Base-by-base conservation (phyloP, 164 flowering plant genomes). In the Vitis cinerea region DNA sequence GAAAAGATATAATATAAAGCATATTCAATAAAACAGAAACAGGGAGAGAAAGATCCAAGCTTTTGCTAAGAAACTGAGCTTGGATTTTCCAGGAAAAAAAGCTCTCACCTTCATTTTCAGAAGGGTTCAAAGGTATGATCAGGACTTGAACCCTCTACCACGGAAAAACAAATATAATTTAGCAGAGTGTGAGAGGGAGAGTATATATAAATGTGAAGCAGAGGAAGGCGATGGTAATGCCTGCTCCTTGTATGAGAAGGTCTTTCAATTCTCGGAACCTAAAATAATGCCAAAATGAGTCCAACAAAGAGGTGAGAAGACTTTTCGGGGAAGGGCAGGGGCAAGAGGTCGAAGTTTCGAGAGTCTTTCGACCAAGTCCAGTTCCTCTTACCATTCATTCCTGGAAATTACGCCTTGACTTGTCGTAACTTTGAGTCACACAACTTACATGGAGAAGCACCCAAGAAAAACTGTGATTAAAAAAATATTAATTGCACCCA, bases 71-170 rank as follows among this genome's bases (percentile, higher is more conserved):
- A 61, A 56, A 69, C 52, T 23, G 37, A 50, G 3, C 13, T 50
- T 66, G 19, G 71, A 11, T 61, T 69, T 48, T n/a, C 23, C 47
- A 19, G 52, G 9, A 60, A 12, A 44, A 60, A 59, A 58, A 19
- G 10, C 17, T 57, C 59, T 63, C 55, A 74, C 76, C 76, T 74
- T 74, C 76, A 74, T 72, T 68, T 62, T 55, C 65, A 27, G 1
- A 49, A 60, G 75, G 52, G 51, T 61, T 30, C 27, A 15, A 61
- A 59, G 59, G 17, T 64, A 19, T 27, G 68, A 57, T 56, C 12
- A 7, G 54, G 56, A 63, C 13, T 55, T 23, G 6, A 14, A 29
- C 12, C 44, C 44, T 37, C 7, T 37, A 37, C 4, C 44, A 37
- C 44, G 44, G 44, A 37, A 67, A 48, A 44, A 3, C 2, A 54